Evolutionary conservation across 257 asterid species (phyloP).

Genomic region (Galeopsis tetrahit): DNA sequence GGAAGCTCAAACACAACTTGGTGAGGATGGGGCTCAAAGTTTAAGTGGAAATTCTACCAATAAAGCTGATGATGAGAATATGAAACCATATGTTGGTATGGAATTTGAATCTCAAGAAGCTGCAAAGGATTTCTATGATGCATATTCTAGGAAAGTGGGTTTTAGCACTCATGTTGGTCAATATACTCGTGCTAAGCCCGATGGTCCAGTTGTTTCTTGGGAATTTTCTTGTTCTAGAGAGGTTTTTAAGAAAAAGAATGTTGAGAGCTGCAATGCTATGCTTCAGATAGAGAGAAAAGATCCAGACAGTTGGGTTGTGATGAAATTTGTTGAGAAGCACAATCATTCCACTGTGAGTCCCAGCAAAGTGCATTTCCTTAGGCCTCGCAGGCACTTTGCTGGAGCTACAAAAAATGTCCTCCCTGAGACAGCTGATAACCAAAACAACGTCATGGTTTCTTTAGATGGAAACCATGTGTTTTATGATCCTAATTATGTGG

Average conservation of each 20-base stretch:
- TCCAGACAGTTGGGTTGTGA: conserved; percentile 64
- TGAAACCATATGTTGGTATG: conserved; percentile 70
- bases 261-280: conserved; percentile 70
- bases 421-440: conserved; percentile 48
- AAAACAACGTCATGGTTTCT: conserved; percentile 49
- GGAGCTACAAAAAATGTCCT: conserved; percentile 56
- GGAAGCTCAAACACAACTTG: conserved; percentile 38
- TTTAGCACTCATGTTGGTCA: conserved; percentile 69
- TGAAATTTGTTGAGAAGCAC: conserved; percentile 80
- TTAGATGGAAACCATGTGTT: conserved; percentile 54
- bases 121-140: conserved; percentile 68
- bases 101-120: conserved; percentile 77
- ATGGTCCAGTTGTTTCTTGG: conserved; percentile 67
- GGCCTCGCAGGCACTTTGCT: conserved; percentile 68
- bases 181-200: conserved; percentile 59
- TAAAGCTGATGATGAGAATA: conserved; percentile 48
- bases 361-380: conserved; percentile 63
- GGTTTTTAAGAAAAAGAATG: conserved; percentile 56
- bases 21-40: conserved; percentile 43
- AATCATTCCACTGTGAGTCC: conserved; percentile 63
- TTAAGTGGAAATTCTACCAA: conserved; percentile 43
- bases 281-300: conserved; percentile 59
- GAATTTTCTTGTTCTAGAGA: conserved; percentile 74
- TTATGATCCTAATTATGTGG: conserved; percentile 47
- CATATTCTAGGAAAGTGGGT: conserved; percentile 68